Base-by-base conservation (phyloP, 2,329 filamentous ascomycete genomes). In the Trichoderma sp. region DNA sequence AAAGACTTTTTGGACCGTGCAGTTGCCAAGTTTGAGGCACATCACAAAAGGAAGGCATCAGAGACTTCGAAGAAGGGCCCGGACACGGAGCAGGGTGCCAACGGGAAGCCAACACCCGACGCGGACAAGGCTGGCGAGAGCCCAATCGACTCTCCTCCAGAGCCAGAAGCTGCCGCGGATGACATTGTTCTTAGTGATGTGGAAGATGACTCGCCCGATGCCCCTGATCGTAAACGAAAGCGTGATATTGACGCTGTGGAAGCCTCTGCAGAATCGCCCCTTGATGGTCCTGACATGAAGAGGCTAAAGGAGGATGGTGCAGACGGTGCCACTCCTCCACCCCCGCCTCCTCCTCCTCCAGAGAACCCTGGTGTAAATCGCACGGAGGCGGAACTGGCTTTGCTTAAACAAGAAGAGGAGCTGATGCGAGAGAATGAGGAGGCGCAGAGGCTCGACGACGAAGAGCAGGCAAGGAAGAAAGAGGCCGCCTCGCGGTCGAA, bases 1-100 rank as follows among this genome's bases (percentile, higher is more conserved):
- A 91, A 92, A 74, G 91, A 94, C 65, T 98, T 92, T 80, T 91
- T 98, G 78, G 93, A 97, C 73, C 95, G 94, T 78, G 95, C 94
- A 0, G 90, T 95, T 3, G 85, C 87, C 71, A 97, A 97, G 82
- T 93, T 92, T 75, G 83, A 81, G 43, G 90, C 87, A 73, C 87
- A 90, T 74, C 90, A 95, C 75, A 89, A 90, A 80, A 88, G 87
- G 73, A 92, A 89, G 78, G 83, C 85, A 1, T 86, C 85, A 74
- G 79, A 76, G 12, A 76, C 79, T 34, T 74, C 73, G 21, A 77
- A 78, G 72, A 77, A 78, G 32, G 74, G 73, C 67, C 77, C 75
- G 68, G 72, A 51, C 36, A 71, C 70, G 61, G 72, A 51, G 9
- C 72, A 70, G 69, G 69, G 74, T 8, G 14, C 39, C 6, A 69